These are phyloP conservation scores for Ascodesmis nigricans DNA, from an alignment of 495 filamentous ascomycete genomes.

Conservation along the genomic window DNA sequence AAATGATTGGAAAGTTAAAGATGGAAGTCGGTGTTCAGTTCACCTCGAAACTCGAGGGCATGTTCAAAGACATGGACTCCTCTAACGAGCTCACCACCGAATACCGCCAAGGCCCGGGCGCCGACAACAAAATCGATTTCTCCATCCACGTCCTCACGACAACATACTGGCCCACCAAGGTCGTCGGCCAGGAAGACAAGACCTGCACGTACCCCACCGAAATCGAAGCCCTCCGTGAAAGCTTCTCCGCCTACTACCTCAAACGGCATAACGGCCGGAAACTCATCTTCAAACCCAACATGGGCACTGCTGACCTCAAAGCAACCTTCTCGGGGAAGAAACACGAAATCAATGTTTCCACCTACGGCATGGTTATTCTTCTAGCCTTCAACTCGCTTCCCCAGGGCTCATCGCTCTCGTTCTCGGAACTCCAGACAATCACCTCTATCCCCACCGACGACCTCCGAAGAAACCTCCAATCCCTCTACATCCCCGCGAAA, in stretches of 20 bases:
- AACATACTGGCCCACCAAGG: conserved; percentile 84
- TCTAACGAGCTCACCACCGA: conserved; percentile 63
- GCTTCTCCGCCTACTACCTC: conserved; percentile 78
- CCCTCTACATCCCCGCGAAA: conserved; percentile 67
- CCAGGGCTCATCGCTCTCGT: conserved; percentile 42
- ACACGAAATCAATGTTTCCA: conserved; percentile 80
- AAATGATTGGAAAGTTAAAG: conserved; percentile 94
- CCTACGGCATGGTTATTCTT: conserved; percentile 77
- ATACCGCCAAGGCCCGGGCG: conserved; percentile 28
- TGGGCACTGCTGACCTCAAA: conserved; percentile 73
- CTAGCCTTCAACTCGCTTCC: conserved; percentile 68
- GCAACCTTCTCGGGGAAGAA: conserved; percentile 37
- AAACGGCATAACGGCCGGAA: conserved; percentile 67
- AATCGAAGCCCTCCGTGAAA: conserved; percentile 54
- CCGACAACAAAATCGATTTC: conserved; percentile 50
- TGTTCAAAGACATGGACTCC: conserved; percentile 94
- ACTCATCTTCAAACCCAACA: conserved; percentile 61
- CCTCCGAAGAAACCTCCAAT: conserved; percentile 60
- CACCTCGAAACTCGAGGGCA: conserved; percentile 75
- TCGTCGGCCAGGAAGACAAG: conserved; percentile 30
- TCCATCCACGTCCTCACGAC: conserved; percentile 68
- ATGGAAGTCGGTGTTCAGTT: conserved; percentile 85
- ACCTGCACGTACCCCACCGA: conserved; percentile 48
- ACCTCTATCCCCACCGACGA: conserved; percentile 69
- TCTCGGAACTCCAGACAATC: conserved; percentile 54